Evolutionary conservation across 805 yeast species (phyloP).

Genomic region (Kodamaea lidongshanica): DNA sequence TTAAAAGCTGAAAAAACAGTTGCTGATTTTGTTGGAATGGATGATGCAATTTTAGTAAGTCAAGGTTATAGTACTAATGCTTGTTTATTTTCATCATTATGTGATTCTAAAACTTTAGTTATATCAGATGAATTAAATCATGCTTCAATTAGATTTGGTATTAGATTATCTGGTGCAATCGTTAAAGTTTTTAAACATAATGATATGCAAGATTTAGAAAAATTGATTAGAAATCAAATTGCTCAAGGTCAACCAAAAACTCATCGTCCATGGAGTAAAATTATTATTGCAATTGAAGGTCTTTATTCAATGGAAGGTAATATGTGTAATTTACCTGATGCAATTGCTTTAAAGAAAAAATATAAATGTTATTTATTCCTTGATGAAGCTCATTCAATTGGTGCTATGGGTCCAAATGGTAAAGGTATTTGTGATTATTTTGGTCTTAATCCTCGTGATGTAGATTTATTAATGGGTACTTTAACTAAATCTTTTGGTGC

Average conservation of each 20-base stretch:
- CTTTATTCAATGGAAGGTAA: constrained; percentile 92
- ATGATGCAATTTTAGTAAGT: constrained; percentile 76
- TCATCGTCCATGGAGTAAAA: constrained; percentile 94
- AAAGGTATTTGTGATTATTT: constrained; percentile 94
- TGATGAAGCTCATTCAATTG: constrained; percentile 98
- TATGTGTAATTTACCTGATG: constrained; percentile 69
- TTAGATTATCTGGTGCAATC: constrained; percentile 85
- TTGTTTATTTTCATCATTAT: constrained; percentile 71
- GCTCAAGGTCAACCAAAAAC: constrained; percentile 92
- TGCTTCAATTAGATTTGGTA: constrained; percentile 92
- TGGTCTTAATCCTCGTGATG: constrained; percentile 63
- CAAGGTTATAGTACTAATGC: constrained; percentile 98
- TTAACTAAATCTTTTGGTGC: constrained; percentile 97
- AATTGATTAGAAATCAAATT: constrained; percentile 72
- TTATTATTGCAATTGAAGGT: constrained; percentile 84
- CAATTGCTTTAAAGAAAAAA: constrained; percentile 68
- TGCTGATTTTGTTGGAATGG: constrained; percentile 87
- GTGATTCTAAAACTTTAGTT: constrained; percentile 82
- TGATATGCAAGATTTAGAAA: constrained; percentile 76
- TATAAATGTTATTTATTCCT: constrained; percentile 87
- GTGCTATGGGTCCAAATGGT: constrained; percentile 95
- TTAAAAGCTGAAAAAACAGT: constrained; percentile 64
- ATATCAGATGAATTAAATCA: constrained; percentile 94
- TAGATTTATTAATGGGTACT: constrained; percentile 96
- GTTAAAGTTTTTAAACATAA: constrained; percentile 91